Percentiles rank a stretch among this genome's conserved stretches.
Conservation (phyloP, 2,329 filamentous ascomycete genomes). For the Dactylellina sp. region DNA sequence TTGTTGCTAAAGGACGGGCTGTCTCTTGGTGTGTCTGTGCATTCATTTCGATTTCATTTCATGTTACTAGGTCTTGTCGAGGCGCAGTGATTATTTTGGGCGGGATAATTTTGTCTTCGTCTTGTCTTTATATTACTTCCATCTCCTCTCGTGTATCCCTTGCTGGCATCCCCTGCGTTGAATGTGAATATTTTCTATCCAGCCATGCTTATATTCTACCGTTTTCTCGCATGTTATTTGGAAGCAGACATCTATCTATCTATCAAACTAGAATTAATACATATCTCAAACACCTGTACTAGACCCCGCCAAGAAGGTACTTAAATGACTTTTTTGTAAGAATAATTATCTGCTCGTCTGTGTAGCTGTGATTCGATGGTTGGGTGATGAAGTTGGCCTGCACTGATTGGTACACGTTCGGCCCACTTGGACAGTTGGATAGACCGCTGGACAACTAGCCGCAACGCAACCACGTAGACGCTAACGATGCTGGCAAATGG, state of each 20-base stretch:
- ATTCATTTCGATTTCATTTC: no score
- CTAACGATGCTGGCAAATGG: no score
- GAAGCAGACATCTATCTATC: no score
- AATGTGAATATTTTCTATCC: slow-evolving; percentile 6
- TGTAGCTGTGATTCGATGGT: no score
- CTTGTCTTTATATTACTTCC: slow-evolving; percentile 10
- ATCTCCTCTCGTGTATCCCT: slow-evolving; percentile 7
- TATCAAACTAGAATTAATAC: no score
- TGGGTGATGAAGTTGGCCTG: no score
- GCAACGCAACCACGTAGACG: slow-evolving; percentile 1
- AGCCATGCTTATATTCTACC: background rate
- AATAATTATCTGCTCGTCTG: no score
- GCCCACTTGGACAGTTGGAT: slow-evolving; percentile 6
- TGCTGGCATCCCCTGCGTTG: slow-evolving; percentile 3
- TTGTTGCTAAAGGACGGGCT: slow-evolving; percentile 1
- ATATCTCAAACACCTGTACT: no score
- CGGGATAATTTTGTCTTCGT: slow-evolving; percentile 36
- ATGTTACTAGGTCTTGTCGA: no score
- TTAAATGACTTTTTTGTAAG: no score
- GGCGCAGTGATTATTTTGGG: slow-evolving; percentile 17
- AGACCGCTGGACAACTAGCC: background rate
- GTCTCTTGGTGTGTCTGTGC: no score
- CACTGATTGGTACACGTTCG: slow-evolving; percentile 6
- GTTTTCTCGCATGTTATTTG: background rate
- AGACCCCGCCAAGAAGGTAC: no score